Conservation (phyloP, 2,329 filamentous ascomycete genomes). For the Penicillium sp. region DNA sequence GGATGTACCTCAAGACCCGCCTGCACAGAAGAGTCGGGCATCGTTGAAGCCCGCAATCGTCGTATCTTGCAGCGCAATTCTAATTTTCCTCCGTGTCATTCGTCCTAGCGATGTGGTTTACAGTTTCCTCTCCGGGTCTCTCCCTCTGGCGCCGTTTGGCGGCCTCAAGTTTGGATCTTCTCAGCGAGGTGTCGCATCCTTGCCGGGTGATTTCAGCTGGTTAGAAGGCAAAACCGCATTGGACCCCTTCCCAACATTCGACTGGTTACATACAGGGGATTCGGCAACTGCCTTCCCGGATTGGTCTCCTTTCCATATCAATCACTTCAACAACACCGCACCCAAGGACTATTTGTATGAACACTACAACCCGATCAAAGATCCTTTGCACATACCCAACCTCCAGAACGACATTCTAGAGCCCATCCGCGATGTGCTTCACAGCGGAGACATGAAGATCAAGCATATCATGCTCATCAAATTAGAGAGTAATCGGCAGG, state of each 20-base stretch:
- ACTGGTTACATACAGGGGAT: slow-evolving; percentile 12
- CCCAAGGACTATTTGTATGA: not conserved
- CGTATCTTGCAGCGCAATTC: slow-evolving; percentile 1
- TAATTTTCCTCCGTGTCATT: slow-evolving; percentile 10
- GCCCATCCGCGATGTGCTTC: slow-evolving; percentile 12
- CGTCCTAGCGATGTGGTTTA: slow-evolving; percentile 18
- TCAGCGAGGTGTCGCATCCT: not conserved
- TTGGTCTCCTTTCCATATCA: slow-evolving; percentile 14
- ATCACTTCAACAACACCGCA: not conserved
- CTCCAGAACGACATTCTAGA: slow-evolving; percentile 15
- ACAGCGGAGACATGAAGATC: slow-evolving; percentile 33
- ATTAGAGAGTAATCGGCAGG: slow-evolving; percentile 46
- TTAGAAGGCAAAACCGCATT: slow-evolving; percentile 11
- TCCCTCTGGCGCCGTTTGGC: slow-evolving; percentile 19
- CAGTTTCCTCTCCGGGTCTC: slow-evolving; percentile 17
- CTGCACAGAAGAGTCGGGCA: not conserved
- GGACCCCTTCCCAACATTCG: slow-evolving; percentile 14
- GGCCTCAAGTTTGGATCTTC: slow-evolving; percentile 5
- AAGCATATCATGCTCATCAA: slow-evolving; percentile 44
- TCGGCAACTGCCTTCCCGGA: slow-evolving; percentile 7
- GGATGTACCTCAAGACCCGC: not conserved
- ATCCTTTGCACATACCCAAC: slow-evolving; percentile 15
- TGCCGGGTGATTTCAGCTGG: slow-evolving; percentile 14
- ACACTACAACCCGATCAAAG: slow-evolving; percentile 14
- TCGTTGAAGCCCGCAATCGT: slow-evolving; percentile 7